Evolutionary conservation across 225 moss, liverwort and hornwort genomes (phyloP).

Genomic region (Pseudoscleropodium purum): DNA sequence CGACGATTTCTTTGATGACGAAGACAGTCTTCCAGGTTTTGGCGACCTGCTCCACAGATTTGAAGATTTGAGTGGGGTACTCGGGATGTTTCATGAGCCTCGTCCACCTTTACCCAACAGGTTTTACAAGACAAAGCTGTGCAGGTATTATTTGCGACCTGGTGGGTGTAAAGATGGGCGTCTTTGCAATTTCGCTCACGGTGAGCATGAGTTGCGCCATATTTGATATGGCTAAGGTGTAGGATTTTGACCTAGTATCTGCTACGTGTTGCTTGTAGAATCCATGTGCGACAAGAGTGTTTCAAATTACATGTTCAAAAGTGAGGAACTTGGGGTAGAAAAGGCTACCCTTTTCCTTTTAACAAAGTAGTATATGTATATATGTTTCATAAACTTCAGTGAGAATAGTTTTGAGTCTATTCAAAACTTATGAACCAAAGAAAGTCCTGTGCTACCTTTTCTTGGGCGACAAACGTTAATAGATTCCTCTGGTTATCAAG

Average conservation of each 20-base stretch:
- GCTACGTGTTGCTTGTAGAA: constrained; percentile 13
- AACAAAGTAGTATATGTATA: constrained; percentile 20
- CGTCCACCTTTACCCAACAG: background rate
- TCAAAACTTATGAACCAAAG: background rate
- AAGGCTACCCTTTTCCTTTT: constrained; percentile 5
- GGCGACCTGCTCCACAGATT: constrained; percentile 11
- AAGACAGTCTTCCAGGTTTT: constrained; percentile 4
- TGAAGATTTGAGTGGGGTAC: constrained; percentile 4
- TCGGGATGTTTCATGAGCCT: constrained; percentile 7
- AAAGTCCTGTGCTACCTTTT: background rate
- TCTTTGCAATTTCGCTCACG: constrained; percentile 62
- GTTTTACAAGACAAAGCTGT: constrained; percentile 56
- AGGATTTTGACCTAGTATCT: background rate
- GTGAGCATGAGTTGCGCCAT: constrained; percentile 56
- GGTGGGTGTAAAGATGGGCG: constrained; percentile 38
- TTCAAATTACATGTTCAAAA: background rate
- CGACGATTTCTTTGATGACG: constrained; percentile 22
- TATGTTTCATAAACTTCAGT: constrained; percentile 9
- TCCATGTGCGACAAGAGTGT: background rate
- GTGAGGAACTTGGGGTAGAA: constrained; percentile 19
- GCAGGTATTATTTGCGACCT: constrained; percentile 43
- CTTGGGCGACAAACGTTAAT: background rate
- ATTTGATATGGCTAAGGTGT: background rate
- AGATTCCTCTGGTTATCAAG: background rate
- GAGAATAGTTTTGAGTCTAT: background rate